Evolutionary conservation across 129 eudicot species (phyloP).

Genomic region (Flaveria brownii): DNA sequence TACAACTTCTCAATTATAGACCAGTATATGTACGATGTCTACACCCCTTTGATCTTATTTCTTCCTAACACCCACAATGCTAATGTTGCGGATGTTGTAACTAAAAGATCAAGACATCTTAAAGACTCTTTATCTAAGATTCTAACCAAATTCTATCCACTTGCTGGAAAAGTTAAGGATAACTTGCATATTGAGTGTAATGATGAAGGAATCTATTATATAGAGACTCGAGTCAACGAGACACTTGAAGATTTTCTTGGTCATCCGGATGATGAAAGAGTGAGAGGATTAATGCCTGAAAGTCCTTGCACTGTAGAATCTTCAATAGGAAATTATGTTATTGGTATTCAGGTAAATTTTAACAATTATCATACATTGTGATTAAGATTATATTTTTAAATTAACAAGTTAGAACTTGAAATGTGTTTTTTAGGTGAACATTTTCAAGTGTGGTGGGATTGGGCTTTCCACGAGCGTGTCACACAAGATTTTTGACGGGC

Average conservation of each 20-base stretch:
- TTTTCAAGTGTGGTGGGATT: constrained; percentile 38
- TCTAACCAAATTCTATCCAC: constrained; percentile 24
- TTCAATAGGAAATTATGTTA: background rate
- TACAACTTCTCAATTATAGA: constrained; percentile 30
- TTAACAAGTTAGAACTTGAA: background rate
- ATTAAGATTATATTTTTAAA: background rate
- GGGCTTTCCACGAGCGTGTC: constrained; percentile 24
- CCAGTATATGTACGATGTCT: background rate
- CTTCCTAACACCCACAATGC: background rate
- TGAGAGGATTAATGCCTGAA: constrained; percentile 1
- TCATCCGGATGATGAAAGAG: constrained; percentile 5
- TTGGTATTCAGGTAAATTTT: constrained; percentile 1
- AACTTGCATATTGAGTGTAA: constrained; percentile 17
- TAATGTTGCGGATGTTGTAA: background rate
- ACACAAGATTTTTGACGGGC: constrained; percentile 29
- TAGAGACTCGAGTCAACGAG: constrained; percentile 20
- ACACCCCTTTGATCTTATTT: constrained; percentile 18
- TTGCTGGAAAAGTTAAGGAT: constrained; percentile 20
- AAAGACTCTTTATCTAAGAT: constrained; percentile 24
- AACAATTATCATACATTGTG: background rate
- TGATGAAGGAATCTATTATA: constrained; percentile 11
- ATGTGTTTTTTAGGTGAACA: constrained; percentile 22
- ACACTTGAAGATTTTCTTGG: constrained; percentile 12
- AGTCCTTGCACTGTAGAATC: background rate
- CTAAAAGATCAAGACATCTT: background rate